Evolutionary conservation across 441 rosid species (phyloP).

Genomic region (Populus tomentosa): DNA sequence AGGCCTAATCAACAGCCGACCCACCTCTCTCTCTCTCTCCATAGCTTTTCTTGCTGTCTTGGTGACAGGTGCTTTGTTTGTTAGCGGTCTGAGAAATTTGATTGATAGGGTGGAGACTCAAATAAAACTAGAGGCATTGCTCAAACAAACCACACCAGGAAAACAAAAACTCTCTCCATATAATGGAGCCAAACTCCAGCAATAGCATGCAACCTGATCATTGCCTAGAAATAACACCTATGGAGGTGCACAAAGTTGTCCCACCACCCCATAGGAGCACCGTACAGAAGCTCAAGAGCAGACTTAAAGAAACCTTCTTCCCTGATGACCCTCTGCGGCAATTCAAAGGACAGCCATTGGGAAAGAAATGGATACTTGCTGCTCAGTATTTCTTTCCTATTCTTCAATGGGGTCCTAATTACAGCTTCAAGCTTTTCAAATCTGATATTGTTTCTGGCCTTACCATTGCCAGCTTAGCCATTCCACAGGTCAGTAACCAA

Average conservation of each 20-base stretch:
- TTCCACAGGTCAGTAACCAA: conserved; percentile 60
- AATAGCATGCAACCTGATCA: conserved; percentile 6
- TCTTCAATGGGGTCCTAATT: conserved; percentile 81
- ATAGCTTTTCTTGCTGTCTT: background rate
- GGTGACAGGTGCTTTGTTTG: conserved; percentile 22
- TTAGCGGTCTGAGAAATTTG: conserved; percentile 26
- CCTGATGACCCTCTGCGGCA: conserved; percentile 94
- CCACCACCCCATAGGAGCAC: conserved; percentile 67
- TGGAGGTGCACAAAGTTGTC: conserved; percentile 66
- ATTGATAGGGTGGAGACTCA: background rate
- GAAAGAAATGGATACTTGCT: conserved; percentile 50
- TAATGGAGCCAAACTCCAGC: conserved; percentile 27
- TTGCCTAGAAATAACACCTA: conserved; percentile 31
- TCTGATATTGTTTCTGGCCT: conserved; percentile 87
- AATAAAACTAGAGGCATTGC: conserved; percentile 5
- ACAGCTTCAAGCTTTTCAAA: conserved; percentile 61
- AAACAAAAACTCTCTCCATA: background rate
- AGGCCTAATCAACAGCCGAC: background rate
- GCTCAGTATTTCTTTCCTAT: conserved; percentile 78
- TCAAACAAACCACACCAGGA: background rate
- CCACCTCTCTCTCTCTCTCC: background rate
- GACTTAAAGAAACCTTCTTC: conserved; percentile 81
- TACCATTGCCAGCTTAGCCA: conserved; percentile 95
- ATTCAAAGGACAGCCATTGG: conserved; percentile 63
- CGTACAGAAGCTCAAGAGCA: conserved; percentile 40